Evolutionary conservation across 1,284 basidiomycete genomes (phyloP).

Genomic region (Pseudozyma flocculosa): DNA sequence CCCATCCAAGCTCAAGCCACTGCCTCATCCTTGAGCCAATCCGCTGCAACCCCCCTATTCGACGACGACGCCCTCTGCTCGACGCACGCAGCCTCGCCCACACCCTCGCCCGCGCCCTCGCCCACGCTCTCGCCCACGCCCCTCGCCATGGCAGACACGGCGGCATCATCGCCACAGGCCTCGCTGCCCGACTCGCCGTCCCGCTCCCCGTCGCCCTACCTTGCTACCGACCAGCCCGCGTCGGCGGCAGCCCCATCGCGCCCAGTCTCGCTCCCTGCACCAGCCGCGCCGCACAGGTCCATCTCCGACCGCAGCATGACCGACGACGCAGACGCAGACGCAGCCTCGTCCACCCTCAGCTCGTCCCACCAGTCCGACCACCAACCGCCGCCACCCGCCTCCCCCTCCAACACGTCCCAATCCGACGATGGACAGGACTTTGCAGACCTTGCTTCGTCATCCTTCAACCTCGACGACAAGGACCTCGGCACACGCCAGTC

Average conservation of each 20-base stretch:
- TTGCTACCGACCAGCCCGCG: neutral
- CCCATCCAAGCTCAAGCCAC: no score
- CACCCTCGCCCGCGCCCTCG: no score
- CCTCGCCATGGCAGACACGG: slow-evolving; percentile 22
- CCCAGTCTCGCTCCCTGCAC: slow-evolving; percentile 5
- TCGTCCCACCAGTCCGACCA: slow-evolving; percentile 7
- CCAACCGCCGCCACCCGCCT: slow-evolving; percentile 48
- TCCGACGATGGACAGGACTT: slow-evolving; percentile 50
- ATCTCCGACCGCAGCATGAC: slow-evolving; percentile 26
- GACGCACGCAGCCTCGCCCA: no score
- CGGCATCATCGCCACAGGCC: slow-evolving; percentile 34
- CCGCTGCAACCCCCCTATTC: no score
- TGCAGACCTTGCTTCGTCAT: slow-evolving; percentile 29
- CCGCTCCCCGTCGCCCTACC: slow-evolving; percentile 16
- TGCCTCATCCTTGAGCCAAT: no score
- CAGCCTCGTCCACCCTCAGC: neutral
- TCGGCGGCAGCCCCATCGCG: neutral
- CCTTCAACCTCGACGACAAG: slow-evolving; percentile 4
- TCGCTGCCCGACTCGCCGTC: slow-evolving; percentile 26
- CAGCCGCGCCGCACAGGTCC: slow-evolving; percentile 12
- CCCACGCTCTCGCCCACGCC: no score
- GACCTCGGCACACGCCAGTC: neutral
- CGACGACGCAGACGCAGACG: slow-evolving; percentile 10
- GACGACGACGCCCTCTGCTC: no score
- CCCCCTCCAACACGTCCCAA: slow-evolving; percentile 47